These are phyloP conservation scores for Schoenoplectus tabernaemontani DNA, from an alignment of 202 grass and related monocot genomes.

Conservation along the genomic window DNA sequence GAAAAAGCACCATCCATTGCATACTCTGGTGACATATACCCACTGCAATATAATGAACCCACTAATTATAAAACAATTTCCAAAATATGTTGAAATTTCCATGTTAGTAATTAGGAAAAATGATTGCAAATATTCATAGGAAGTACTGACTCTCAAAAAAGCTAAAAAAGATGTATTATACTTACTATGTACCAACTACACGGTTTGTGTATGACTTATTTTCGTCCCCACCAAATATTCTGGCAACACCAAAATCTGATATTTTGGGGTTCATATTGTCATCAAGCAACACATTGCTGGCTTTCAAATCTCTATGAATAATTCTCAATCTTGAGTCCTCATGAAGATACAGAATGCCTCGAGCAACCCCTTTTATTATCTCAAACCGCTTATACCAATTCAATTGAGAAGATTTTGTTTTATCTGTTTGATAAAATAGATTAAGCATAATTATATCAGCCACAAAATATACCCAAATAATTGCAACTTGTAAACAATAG, in stretches of 20 bases:
- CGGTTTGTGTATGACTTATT: conserved; percentile 50
- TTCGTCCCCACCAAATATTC: conserved; percentile 53
- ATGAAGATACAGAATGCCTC: conserved; percentile 80
- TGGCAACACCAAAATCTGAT: conserved; percentile 77
- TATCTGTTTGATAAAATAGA: conserved; percentile 33
- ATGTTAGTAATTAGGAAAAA: not conserved
- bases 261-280: conserved; percentile 88
- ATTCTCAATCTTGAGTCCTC: conserved; percentile 78
- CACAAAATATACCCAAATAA: not conserved
- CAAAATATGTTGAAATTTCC: not conserved
- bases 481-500: not conserved
- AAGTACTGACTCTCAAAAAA: too few species aligned
- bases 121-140: not conserved
- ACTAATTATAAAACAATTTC: not conserved
- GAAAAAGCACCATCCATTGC: conserved; percentile 60
- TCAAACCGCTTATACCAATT: conserved; percentile 52
- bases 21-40: conserved; percentile 76
- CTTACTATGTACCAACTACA: conserved; percentile 84
- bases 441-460: not conserved
- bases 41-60: conserved; percentile 34
- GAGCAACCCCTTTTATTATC: conserved; percentile 69
- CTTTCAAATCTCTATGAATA: conserved; percentile 85
- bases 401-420: conserved; percentile 33
- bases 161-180: not conserved
- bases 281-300: conserved; percentile 78